A percentile compares a stretch with the other conserved stretches of the same genome.
Evolutionary conservation across 139 green algal genomes (phyloP).

Genomic region (Chlamydomonas sphaeroides): DNA sequence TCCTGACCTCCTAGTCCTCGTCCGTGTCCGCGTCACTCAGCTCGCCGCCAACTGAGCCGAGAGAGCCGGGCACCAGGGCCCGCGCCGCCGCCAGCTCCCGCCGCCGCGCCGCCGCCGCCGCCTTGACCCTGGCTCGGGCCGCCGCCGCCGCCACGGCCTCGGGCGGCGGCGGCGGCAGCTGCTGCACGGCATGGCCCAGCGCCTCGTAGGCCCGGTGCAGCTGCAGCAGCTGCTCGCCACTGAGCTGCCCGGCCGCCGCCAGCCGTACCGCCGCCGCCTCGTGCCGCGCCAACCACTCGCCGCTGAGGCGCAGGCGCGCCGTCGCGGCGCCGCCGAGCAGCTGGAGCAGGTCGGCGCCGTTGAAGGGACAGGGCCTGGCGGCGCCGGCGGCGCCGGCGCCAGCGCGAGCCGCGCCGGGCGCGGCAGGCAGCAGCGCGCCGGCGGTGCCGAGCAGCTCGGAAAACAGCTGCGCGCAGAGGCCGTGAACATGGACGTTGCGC

Average conservation of each 20-base stretch:
- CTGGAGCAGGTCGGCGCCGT: slow-evolving; percentile 5
- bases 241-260: not conserved
- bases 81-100: too few relatives aligned
- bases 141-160: not conserved
- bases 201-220: slow-evolving; percentile 18
- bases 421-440: not conserved
- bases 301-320: not conserved
- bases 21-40: too few relatives aligned
- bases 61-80: too few relatives aligned
- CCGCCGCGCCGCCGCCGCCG: too few relatives aligned
- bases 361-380: not conserved
- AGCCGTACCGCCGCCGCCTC: not conserved
- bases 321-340: slow-evolving; percentile 3
- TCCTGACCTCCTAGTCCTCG: too few relatives aligned
- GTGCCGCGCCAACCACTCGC: slow-evolving; percentile 10
- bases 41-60: too few relatives aligned
- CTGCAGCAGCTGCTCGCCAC: not conserved
- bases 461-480: slow-evolving; percentile 21
- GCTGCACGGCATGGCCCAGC: not conserved
- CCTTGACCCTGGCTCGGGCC: not conserved
- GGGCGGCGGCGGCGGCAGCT: not conserved
- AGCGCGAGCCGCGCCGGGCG: too few relatives aligned
- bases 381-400: too few relatives aligned
- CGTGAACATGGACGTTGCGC: not conserved
- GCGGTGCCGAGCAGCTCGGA: not conserved